A percentile compares a stretch with the other conserved stretches of the same genome.
Evolutionary conservation across 164 flowering plant genomes (phyloP).

Genomic region (Piper betle): DNA sequence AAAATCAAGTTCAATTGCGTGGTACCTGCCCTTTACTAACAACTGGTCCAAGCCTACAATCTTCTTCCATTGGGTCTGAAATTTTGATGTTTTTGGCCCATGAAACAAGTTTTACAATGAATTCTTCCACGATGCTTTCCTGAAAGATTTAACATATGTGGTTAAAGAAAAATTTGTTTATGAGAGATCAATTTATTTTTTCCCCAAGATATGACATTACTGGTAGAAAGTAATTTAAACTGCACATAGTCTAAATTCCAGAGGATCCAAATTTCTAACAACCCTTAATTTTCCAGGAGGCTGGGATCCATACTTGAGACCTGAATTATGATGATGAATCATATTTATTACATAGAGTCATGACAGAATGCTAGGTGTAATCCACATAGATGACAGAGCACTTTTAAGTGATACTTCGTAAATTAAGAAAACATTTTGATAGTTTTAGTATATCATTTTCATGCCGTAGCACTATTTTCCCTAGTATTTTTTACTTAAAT

Average conservation of each 20-base stretch:
- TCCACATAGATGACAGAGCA: too few species aligned
- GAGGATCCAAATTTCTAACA: background rate
- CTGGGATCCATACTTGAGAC: too few species aligned
- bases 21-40: constrained; percentile 80
- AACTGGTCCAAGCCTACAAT: constrained; percentile 95
- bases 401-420: too few species aligned
- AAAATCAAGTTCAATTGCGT: background rate
- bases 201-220: background rate
- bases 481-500: too few species aligned
- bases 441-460: too few species aligned
- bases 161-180: background rate
- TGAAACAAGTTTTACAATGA: constrained; percentile 53
- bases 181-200: background rate
- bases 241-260: background rate
- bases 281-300: too few species aligned
- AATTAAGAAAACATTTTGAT: too few species aligned
- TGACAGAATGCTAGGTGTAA: too few species aligned
- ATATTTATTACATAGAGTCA: too few species aligned
- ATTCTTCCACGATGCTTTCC: constrained; percentile 78
- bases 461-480: too few species aligned
- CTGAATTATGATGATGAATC: too few species aligned
- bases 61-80: constrained; percentile 91
- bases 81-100: constrained; percentile 80
- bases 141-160: constrained; percentile 12
- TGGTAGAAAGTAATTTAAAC: background rate